Evolutionary conservation across 495 filamentous ascomycete genomes (phyloP).

Genomic region (Saxispiralis lemnorum): DNA sequence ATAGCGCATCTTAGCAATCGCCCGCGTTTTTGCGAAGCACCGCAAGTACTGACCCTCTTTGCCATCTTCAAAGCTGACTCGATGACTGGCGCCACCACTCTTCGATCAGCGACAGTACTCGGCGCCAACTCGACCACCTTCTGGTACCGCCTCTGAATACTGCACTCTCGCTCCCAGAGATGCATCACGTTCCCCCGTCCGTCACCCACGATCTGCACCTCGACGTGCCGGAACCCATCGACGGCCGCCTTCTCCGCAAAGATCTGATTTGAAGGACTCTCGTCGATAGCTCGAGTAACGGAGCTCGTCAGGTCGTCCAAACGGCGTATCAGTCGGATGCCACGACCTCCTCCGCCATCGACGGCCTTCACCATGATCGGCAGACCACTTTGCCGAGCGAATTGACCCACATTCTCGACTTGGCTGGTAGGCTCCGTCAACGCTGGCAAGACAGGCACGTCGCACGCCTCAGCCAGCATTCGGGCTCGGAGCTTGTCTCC

Average conservation of each 20-base stretch:
- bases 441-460: conserved; percentile 36
- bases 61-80: conserved; percentile 24
- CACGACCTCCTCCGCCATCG: conserved; percentile 25
- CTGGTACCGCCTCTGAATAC: conserved; percentile 26
- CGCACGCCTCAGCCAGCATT: conserved; percentile 33
- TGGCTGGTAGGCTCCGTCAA: conserved; percentile 28
- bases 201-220: conserved; percentile 27
- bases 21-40: not conserved
- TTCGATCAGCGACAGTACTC: conserved; percentile 24
- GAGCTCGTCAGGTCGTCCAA: conserved; percentile 15
- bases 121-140: conserved; percentile 31
- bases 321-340: conserved; percentile 23
- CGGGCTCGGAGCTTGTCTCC: conserved; percentile 42
- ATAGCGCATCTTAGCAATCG: not conserved
- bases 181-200: conserved; percentile 21
- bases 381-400: conserved; percentile 30
- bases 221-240: conserved; percentile 27
- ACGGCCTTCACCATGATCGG: conserved; percentile 39
- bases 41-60: conserved; percentile 11
- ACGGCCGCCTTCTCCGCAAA: conserved; percentile 31
- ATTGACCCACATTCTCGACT: conserved; percentile 25
- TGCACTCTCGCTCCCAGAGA: conserved; percentile 27
- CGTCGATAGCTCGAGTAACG: conserved; percentile 23
- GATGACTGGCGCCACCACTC: conserved; percentile 24
- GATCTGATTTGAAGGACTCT: conserved; percentile 34